Conservation (phyloP, 2,329 filamentous ascomycete genomes). For the Phialophora verrucosa region DNA sequence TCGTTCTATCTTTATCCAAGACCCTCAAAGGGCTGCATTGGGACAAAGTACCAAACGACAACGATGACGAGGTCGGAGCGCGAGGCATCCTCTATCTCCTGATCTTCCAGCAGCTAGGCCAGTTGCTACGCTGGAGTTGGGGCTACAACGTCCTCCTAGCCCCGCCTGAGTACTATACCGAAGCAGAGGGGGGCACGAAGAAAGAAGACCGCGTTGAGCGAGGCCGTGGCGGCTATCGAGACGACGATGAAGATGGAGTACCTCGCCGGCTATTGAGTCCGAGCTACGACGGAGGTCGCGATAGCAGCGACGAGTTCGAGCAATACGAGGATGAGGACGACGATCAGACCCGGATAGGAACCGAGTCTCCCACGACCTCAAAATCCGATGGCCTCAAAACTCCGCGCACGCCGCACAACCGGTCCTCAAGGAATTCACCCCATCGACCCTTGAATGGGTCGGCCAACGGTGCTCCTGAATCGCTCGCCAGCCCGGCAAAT, state of each 20-base stretch:
- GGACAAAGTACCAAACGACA: constrained; percentile 88
- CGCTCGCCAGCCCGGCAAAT: constrained; percentile 54
- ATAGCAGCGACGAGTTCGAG: constrained; percentile 33
- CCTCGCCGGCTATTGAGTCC: constrained; percentile 34
- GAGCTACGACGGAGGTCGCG: constrained; percentile 26
- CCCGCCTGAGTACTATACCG: constrained; percentile 67
- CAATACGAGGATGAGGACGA: constrained; percentile 34
- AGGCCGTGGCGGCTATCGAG: constrained; percentile 49
- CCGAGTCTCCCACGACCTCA: constrained; percentile 36
- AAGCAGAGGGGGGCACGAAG: constrained; percentile 49
- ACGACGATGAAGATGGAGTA: constrained; percentile 46
- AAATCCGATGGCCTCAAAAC: constrained; percentile 39
- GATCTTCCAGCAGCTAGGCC: constrained; percentile 96
- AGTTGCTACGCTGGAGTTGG: constrained; percentile 97
- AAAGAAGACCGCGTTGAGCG: constrained; percentile 46
- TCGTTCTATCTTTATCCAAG: constrained; percentile 91
- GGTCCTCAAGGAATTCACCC: constrained; percentile 34
- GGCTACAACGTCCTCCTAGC: constrained; percentile 94
- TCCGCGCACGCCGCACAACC: constrained; percentile 33
- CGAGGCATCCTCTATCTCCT: constrained; percentile 93
- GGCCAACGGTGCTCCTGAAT: constrained; percentile 29
- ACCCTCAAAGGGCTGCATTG: constrained; percentile 92
- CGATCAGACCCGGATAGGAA: constrained; percentile 36
- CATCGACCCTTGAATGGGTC: constrained; percentile 26
- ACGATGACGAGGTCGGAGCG: constrained; percentile 91